phyloP scores from a whole-genome alignment of 768 basidiomycete species.

The Trametes cubensis region DNA sequence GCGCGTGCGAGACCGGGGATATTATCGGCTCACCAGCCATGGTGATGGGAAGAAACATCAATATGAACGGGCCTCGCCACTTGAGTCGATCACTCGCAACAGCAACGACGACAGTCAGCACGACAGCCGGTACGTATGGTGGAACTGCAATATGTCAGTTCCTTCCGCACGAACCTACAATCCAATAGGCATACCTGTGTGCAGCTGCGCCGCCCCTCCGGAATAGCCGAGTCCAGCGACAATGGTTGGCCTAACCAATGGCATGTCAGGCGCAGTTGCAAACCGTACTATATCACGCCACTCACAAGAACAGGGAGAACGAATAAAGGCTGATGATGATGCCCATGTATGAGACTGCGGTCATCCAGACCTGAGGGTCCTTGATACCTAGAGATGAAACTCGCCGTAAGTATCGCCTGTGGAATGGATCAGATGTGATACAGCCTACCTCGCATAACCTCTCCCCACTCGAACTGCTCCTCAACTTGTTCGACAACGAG shows the following conservation, averaged over 20 bases:
- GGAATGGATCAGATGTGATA: neutral
- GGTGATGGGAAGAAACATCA: constrained; percentile 56
- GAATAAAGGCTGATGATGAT: constrained; percentile 70
- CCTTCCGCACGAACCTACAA: neutral
- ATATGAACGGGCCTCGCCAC: constrained; percentile 62
- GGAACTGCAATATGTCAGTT: constrained; percentile 41
- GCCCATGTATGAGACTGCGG: constrained; percentile 62
- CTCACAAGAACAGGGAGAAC: constrained; percentile 67
- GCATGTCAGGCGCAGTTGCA: neutral
- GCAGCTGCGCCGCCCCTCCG: constrained; percentile 56
- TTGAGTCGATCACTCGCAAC: constrained; percentile 52
- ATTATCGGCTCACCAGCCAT: constrained; percentile 46
- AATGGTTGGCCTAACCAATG: constrained; percentile 58
- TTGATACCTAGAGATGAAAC: constrained; percentile 40
- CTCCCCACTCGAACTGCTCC: constrained; percentile 58
- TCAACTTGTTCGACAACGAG: constrained; percentile 38
- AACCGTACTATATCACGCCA: constrained; percentile 4
- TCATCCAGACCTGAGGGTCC: constrained; percentile 63
- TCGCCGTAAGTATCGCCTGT: neutral
- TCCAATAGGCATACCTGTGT: constrained; percentile 45
- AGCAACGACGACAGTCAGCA: constrained; percentile 60
- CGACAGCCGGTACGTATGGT: constrained; percentile 61
- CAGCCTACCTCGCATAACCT: constrained; percentile 54
- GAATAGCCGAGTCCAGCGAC: constrained; percentile 61
- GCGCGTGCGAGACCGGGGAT: neutral